Evolutionary conservation across 192 early-diverging fungal species (phyloP).

Genomic region (Lobulomyces angularis): DNA sequence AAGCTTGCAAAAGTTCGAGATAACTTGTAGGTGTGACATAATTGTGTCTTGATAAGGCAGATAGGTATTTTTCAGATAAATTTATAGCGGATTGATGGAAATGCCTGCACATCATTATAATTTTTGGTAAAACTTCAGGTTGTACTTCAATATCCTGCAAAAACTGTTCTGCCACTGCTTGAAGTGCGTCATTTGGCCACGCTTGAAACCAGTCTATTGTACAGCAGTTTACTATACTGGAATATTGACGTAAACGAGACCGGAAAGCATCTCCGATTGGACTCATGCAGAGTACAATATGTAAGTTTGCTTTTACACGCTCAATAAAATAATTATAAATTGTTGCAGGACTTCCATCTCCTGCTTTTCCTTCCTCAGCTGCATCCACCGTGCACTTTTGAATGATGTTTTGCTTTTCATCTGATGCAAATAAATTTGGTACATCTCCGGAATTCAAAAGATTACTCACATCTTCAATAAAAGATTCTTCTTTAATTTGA

Average conservation of each 20-base stretch:
- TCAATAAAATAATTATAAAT: conserved; percentile 54
- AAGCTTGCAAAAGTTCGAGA: conserved; percentile 39
- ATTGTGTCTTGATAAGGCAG: conserved; percentile 38
- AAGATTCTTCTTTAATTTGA: conserved; percentile 51
- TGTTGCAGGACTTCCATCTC: conserved; percentile 36
- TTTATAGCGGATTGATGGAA: conserved; percentile 42
- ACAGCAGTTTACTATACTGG: conserved; percentile 50
- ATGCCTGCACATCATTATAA: conserved; percentile 39
- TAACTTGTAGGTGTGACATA: conserved; percentile 52
- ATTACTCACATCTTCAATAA: conserved; percentile 47
- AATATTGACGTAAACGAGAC: conserved; percentile 42
- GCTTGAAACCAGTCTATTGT: conserved; percentile 58
- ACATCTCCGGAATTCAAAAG: conserved; percentile 47
- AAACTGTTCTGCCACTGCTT: conserved; percentile 47
- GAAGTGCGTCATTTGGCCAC: conserved; percentile 52
- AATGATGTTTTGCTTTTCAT: conserved; percentile 44
- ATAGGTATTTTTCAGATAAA: conserved; percentile 34
- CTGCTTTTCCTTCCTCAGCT: conserved; percentile 34
- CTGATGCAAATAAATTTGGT: conserved; percentile 43
- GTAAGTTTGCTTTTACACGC: conserved; percentile 39
- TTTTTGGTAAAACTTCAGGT: not conserved
- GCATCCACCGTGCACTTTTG: conserved; percentile 34
- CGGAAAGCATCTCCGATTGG: conserved; percentile 53
- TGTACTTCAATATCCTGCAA: conserved; percentile 34
- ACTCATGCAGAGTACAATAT: conserved; percentile 51